Percentiles rank a stretch among this genome's conserved stretches.
Conservation (phyloP, 2,329 filamentous ascomycete genomes). For the Colletotrichum agaves region DNA sequence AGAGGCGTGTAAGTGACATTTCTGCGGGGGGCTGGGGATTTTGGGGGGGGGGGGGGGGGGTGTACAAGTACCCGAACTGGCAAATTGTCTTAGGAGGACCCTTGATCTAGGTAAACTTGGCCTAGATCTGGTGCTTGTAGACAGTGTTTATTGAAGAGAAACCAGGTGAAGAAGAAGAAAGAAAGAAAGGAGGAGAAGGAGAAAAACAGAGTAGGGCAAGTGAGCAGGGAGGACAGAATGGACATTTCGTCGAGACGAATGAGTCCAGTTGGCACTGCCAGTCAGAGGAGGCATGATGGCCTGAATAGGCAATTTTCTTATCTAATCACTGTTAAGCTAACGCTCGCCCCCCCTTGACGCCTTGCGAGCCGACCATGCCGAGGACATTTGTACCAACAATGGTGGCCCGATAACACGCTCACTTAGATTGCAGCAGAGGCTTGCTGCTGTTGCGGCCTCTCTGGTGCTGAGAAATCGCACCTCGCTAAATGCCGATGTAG, state of each 20-base stretch:
- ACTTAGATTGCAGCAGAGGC: no score
- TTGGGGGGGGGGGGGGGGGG: neutral
- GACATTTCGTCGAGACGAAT: neutral
- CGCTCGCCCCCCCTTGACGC: neutral
- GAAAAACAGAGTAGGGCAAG: neutral
- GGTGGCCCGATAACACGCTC: no score
- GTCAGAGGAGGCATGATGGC: slow-evolving; percentile 28
- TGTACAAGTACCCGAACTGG: neutral
- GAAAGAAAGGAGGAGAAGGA: neutral
- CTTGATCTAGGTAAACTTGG: neutral
- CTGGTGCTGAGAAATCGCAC: neutral
- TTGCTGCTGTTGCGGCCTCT: neutral
- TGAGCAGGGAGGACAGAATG: neutral
- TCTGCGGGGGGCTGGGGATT: slow-evolving; percentile 27
- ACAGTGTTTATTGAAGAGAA: neutral
- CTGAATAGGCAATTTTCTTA: slow-evolving; percentile 37
- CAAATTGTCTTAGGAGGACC: slow-evolving; percentile 29
- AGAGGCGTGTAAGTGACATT: slow-evolving; percentile 26
- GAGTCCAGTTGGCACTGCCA: slow-evolving; percentile 24
- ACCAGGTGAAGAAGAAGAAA: neutral
- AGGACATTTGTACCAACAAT: neutral
- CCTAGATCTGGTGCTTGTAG: neutral
- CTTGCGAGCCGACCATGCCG: slow-evolving; percentile 6
- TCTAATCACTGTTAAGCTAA: slow-evolving; percentile 23
- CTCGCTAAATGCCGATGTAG: neutral